Evolutionary conservation across 306 rosid genomes (phyloP), one percentile per base, ranked within the genome.

Genomic region (Sophora flavescens): DNA sequence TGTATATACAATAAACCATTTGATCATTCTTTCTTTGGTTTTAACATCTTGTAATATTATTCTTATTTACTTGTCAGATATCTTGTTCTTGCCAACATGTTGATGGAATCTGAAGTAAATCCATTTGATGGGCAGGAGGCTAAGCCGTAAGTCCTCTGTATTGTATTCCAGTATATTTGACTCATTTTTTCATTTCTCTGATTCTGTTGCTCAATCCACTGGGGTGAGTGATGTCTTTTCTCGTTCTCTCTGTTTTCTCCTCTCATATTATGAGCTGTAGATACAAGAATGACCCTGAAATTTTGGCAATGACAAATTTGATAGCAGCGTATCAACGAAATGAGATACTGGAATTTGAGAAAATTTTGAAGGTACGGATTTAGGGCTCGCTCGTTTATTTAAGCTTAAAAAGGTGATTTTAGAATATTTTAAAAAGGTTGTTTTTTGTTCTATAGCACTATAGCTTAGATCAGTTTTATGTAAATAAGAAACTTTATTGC

Each of bases 261-360:
- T 51, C 10, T 78, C 52, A 70, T 75, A 53, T 68, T 47, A 16
- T 47, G n/a, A n/a, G 10, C 16, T 18, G 61, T 89, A 90, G 98
- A 74, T 94, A 94, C 82, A 91, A 94, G 91, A 94, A 90, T 80
- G 98, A 94, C 76, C 96, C 98, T 38, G 98, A 94, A 86, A 94
- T 94, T 84, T 85, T 94, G 87, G 98, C 96, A 10, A 94, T 94
- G 98, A 94, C 98, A 84, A 94, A 94, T 85, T 89, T 94, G 58
- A 90, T 94, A 79, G 97, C 98, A 73, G 97, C 98, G 11, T 91
- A 90, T 84, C 98, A 94, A 81, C 89, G 94, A 59, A 94, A 94
- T 86, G 98, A 94, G 82, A 94, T 94, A 77, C 83, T 94, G 77
- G 98, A 94, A 76, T 94, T 94, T 74, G 98, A 94, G 91, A 92